A percentile compares a stretch with the other conserved stretches of the same genome.
These are phyloP conservation scores for Lactuca sativa DNA, from an alignment of 129 eudicot species.

Conservation along the genomic window DNA sequence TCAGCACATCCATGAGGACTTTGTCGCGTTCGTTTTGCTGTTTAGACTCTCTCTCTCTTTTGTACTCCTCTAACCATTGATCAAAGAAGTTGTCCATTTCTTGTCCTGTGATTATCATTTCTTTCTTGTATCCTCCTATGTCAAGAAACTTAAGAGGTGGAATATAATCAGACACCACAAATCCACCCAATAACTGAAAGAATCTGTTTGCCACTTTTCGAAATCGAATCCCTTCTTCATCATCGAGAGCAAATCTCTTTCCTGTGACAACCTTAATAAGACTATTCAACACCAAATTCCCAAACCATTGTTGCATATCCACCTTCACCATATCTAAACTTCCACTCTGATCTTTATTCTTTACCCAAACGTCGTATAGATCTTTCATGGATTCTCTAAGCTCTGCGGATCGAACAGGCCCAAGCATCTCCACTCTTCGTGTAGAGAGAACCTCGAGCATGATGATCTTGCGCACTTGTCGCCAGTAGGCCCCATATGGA, in stretches of 20 bases:
- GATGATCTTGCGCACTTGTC: neutral
- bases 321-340: neutral
- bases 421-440: neutral
- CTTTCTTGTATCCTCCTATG: too few species aligned
- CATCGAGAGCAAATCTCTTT: neutral
- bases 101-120: too few species aligned
- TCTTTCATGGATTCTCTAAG: neutral
- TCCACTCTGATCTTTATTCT: neutral
- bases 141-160: too few species aligned
- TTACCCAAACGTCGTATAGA: neutral
- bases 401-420: conserved; percentile 4
- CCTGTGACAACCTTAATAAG: neutral
- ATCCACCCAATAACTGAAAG: too few species aligned
- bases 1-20: too few species aligned
- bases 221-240: neutral
- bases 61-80: too few species aligned
- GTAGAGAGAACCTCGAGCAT: too few species aligned
- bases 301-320: neutral
- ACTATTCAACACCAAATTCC: neutral
- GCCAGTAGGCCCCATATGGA: conserved; percentile 26
- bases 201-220: too few species aligned
- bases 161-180: too few species aligned
- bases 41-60: too few species aligned
- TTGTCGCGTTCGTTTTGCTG: too few species aligned
- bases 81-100: too few species aligned